Base-by-base conservation (phyloP, 2,329 filamentous ascomycete species). In the Clarireedia homoeocarpa region DNA sequence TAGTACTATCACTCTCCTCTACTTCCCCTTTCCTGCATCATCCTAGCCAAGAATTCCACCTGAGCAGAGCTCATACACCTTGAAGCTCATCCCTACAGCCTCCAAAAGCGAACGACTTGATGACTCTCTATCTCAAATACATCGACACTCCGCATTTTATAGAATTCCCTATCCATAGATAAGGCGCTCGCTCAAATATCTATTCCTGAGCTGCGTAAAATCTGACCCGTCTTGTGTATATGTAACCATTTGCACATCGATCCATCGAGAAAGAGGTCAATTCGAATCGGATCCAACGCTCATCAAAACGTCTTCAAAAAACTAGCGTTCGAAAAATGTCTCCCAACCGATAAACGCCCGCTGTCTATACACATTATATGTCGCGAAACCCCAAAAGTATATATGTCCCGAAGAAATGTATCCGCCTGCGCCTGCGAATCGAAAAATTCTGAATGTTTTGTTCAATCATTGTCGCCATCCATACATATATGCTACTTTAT, bases 331-430 rank as follows among this genome's bases (percentile, higher is more conserved):
- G 40, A 51, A 51, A 51, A 14, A 27, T 12, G 30, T 15, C 17
- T 30, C 49, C 20, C 30, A 34, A 10, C 30, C 30, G 10, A 34
- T 14, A 1, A 53, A 53, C 51, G 27, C 51, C 40, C 5, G 51
- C 30, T 34, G 30, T 34, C 40, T 53, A 53, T 53, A 17, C 27
- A 52, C 17, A 53, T 38, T 53, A 42, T 38, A 53, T 47, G 20
- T 14, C 15, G 6, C 20, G 14, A 7, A n/a, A 40, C 51, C 30
- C 30, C 12, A 34, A 34, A 46, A 34, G 40, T 52, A 47, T 46
- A 26, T 17, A 17, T 46, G 27, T 38, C 46, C 27, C 27, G 51
- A 24, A 47, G 23, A 10, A 26, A 47, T 53, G 6, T 53, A 39
- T 34, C 40, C 6, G 34, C 20, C 36, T 53, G 51, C 27, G 40